Evolutionary conservation across 2,329 filamentous ascomycete species (phyloP).

Genomic region (Cladosporium sp.): DNA sequence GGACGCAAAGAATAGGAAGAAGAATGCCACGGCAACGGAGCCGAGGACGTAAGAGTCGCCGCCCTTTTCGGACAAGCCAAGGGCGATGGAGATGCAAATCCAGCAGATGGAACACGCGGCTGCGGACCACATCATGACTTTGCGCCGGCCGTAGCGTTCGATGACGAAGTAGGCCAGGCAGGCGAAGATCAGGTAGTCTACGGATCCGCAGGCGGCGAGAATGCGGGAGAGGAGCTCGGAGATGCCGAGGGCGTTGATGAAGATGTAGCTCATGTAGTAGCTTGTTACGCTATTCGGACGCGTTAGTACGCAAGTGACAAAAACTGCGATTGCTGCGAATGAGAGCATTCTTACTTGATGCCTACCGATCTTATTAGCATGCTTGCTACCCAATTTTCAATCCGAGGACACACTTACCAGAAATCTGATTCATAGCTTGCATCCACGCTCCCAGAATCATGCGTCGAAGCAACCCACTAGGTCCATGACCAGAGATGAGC

Average conservation of each 20-base stretch:
- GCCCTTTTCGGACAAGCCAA: conserved; percentile 43
- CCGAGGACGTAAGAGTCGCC: conserved; percentile 47
- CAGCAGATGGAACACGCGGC: conserved; percentile 52
- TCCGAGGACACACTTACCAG: neutral
- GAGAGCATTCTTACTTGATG: neutral
- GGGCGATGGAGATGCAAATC: conserved; percentile 49
- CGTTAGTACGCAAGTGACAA: neutral
- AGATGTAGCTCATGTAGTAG: conserved; percentile 49
- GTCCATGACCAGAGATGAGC: conserved; percentile 37
- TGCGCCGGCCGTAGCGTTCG: conserved; percentile 50
- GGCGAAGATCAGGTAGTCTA: conserved; percentile 52
- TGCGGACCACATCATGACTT: conserved; percentile 52
- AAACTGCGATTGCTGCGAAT: neutral
- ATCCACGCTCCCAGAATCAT: conserved; percentile 32
- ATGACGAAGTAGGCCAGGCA: conserved; percentile 50
- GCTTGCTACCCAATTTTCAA: neutral
- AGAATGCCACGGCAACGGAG: conserved; percentile 51
- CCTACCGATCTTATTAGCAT: neutral
- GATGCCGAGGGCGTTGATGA: conserved; percentile 54
- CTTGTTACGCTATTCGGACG: conserved; percentile 26
- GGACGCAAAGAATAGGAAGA: conserved; percentile 40
- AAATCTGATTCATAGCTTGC: conserved; percentile 32
- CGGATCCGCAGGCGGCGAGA: conserved; percentile 53
- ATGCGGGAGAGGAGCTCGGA: conserved; percentile 46
- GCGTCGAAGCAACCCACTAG: conserved; percentile 7